Conservation (phyloP, 768 basidiomycete genomes). For the Suillus weaverae region DNA sequence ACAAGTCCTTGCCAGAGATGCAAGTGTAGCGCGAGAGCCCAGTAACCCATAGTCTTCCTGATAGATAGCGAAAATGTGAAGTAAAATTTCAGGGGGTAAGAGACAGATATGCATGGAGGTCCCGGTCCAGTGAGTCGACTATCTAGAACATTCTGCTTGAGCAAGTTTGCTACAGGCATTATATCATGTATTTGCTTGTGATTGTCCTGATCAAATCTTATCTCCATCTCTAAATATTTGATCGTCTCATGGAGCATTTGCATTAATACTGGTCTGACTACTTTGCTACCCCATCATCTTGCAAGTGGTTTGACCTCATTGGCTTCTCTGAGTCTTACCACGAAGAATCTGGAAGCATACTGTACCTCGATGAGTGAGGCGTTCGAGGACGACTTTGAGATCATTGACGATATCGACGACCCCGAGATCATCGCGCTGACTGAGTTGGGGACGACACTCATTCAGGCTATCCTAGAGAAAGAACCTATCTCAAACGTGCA, state of each 20-base stretch:
- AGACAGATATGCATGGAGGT: background rate
- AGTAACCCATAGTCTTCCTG: background rate
- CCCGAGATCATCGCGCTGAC: conserved; percentile 47
- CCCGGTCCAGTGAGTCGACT: too few species aligned
- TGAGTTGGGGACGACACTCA: conserved; percentile 57
- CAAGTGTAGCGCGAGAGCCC: background rate
- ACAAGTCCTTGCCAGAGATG: background rate
- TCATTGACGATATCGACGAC: conserved; percentile 27
- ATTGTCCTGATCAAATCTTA: conserved; percentile 1
- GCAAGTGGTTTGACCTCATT: background rate
- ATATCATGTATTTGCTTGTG: background rate
- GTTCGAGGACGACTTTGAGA: conserved; percentile 14
- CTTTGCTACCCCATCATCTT: background rate
- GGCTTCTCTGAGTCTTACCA: background rate
- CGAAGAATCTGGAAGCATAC: background rate
- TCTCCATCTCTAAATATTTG: background rate
- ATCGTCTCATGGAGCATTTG: background rate
- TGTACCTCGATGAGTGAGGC: background rate
- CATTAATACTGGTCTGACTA: background rate
- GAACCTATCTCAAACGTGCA: conserved; percentile 46
- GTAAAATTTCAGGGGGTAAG: background rate
- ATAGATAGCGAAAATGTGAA: background rate
- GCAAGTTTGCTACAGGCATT: too few species aligned
- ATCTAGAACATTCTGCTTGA: too few species aligned
- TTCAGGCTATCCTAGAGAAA: conserved; percentile 54